phyloP scores from a whole-genome alignment of 1,284 basidiomycete species.

The Wolfiporia cocos region DNA sequence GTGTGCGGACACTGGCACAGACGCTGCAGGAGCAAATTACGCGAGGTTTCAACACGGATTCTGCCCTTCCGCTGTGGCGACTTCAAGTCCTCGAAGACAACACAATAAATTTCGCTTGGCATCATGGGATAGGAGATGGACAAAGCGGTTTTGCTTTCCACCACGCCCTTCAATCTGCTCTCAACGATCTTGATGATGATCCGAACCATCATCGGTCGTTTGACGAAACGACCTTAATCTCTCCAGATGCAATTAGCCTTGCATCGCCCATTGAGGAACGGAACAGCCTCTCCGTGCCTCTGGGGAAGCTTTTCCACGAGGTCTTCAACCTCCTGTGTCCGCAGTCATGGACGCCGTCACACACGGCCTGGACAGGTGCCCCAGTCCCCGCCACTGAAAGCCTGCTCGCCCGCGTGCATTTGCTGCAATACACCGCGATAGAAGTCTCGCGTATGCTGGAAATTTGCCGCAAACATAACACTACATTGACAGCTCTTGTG shows the following conservation, averaged over 20 bases:
- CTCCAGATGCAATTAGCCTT: slow-evolving; percentile 17
- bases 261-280: slow-evolving; percentile 26
- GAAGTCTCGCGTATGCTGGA: slow-evolving; percentile 20
- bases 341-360: slow-evolving; percentile 16
- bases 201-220: too few species aligned
- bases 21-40: slow-evolving; percentile 24
- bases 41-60: slow-evolving; percentile 19
- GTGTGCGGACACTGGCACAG: slow-evolving; percentile 12
- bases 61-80: slow-evolving; percentile 32
- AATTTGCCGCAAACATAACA: slow-evolving; percentile 25
- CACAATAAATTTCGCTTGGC: slow-evolving; percentile 30
- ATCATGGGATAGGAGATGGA: slow-evolving; percentile 36
- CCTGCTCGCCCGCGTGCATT: slow-evolving; percentile 15
- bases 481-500: slow-evolving; percentile 31
- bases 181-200: too few species aligned
- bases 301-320: slow-evolving; percentile 16
- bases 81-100: slow-evolving; percentile 27
- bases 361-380: slow-evolving; percentile 31
- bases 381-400: slow-evolving; percentile 12
- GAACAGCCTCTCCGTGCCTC: slow-evolving; percentile 26
- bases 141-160: slow-evolving; percentile 36
- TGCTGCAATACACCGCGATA: slow-evolving; percentile 22
- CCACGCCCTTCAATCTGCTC: too few species aligned
- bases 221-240: too few species aligned
- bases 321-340: slow-evolving; percentile 25